phyloP scores from a whole-genome alignment of 2,329 filamentous ascomycete genomes.

The Aureobasidium sp. region DNA sequence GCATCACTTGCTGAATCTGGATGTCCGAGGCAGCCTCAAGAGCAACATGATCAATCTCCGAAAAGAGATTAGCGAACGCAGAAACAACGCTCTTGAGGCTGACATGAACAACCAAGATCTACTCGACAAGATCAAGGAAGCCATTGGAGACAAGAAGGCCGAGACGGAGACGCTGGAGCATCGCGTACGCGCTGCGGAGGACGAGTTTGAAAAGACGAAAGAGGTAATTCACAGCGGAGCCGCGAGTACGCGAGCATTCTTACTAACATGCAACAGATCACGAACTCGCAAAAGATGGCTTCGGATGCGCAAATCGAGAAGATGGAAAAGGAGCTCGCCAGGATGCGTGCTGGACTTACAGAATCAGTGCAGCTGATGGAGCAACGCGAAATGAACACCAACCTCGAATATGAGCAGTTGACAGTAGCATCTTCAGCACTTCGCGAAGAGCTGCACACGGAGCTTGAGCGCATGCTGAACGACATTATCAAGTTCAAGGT shows the following conservation, averaged over 20 bases:
- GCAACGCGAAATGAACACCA: conserved; percentile 91
- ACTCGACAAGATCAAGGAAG: conserved; percentile 89
- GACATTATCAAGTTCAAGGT: conserved; percentile 99
- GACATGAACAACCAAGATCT: conserved; percentile 94
- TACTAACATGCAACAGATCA: conserved; percentile 40
- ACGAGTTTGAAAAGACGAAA: conserved; percentile 89
- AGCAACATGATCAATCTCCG: conserved; percentile 67
- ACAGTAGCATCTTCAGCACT: conserved; percentile 74
- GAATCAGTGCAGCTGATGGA: conserved; percentile 89
- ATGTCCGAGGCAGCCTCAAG: conserved; percentile 76
- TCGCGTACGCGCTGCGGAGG: conserved; percentile 75
- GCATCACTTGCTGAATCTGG: conserved; percentile 78
- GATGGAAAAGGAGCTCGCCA: conserved; percentile 96
- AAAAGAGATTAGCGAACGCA: conserved; percentile 86
- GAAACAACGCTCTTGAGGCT: conserved; percentile 71
- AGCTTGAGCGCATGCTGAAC: conserved; percentile 91
- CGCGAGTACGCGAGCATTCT: not conserved
- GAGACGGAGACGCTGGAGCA: conserved; percentile 91
- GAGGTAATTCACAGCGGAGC: conserved; percentile 43
- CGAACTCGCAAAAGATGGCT: conserved; percentile 75
- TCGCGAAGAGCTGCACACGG: conserved; percentile 94
- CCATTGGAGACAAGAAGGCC: conserved; percentile 87
- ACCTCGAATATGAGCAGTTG: conserved; percentile 93
- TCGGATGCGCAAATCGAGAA: conserved; percentile 94
- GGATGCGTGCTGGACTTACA: conserved; percentile 74